Base-by-base conservation (phyloP, 805 yeast species). In the Kluyveromyces nonfermentans region DNA sequence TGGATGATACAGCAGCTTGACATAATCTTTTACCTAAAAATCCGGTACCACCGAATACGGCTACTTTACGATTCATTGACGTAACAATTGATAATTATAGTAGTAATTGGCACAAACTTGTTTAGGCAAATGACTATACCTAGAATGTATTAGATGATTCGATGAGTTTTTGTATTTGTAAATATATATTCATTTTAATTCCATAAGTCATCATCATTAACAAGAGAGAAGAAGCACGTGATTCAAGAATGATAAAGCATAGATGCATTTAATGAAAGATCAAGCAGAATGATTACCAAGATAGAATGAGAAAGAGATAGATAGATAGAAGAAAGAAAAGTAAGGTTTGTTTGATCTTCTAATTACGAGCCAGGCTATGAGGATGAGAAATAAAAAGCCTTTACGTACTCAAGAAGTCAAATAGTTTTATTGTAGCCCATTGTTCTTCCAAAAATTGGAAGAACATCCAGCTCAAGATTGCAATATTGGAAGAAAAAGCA, bases 41-140 rank as follows among this genome's bases (percentile, higher is more conserved):
- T 7, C 97, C 97, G 51, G 77, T 78, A 1, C 97, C 96, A 15
- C 97, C 97, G 55, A 88, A 77, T 0, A 88, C 85, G 3, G 85
- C 77, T 2, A 76, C 50, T 37, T 64, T 69, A 15, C 41, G 41
- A 28, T 17, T 28, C 41, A 38, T 38, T 25, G 4, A 25, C 14
- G 12, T 25, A 14, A 25, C 7, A 25, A 10, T 10, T 25, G 3
- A 25, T 10, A 25, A 25, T 10, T 10, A 6, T n/a, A n/a, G n/a
- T n/a, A n/a, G n/a, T n/a, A n/a, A n/a, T n/a, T n/a, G n/a, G n/a
- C n/a, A n/a, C n/a, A n/a, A n/a, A n/a, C n/a, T n/a, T n/a, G n/a
- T n/a, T n/a, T n/a, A n/a, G n/a, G n/a, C n/a, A n/a, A n/a, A n/a
- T n/a, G n/a, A n/a, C n/a, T n/a, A n/a, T n/a, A n/a, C n/a, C n/a